These are phyloP conservation scores for Pezizomycotina sp. DNA, from an alignment of 2,329 filamentous ascomycete genomes.

Conservation along the genomic window DNA sequence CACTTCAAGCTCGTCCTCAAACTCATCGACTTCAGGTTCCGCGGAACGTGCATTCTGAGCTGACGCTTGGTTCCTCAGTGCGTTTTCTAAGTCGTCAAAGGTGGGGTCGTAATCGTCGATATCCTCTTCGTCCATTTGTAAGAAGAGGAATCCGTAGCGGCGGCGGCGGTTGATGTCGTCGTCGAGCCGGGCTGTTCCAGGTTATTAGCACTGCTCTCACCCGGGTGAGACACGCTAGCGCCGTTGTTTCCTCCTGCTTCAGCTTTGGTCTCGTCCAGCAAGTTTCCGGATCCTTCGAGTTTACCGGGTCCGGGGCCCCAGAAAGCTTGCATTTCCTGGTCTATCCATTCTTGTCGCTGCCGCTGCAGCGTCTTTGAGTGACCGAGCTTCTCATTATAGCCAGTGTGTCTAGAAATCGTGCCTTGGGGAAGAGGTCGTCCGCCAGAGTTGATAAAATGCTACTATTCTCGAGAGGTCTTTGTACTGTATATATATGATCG, in stretches of 20 bases:
- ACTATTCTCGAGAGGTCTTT: slow-evolving; percentile 67
- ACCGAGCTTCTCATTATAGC: slow-evolving; percentile 85
- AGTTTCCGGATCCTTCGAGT: slow-evolving; percentile 8
- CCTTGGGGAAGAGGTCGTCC: slow-evolving; percentile 86
- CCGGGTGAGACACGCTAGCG: slow-evolving; percentile 31
- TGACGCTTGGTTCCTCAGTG: slow-evolving; percentile 3
- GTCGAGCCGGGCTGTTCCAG: slow-evolving; percentile 15
- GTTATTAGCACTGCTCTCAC: slow-evolving; percentile 1
- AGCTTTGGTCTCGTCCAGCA: slow-evolving; percentile 19
- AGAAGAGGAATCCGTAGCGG: not conserved
- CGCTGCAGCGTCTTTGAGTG: slow-evolving; percentile 53
- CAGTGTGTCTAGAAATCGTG: slow-evolving; percentile 79
- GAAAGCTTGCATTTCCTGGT: slow-evolving; percentile 9
- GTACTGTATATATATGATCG: slow-evolving; percentile 40
- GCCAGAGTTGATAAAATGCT: slow-evolving; percentile 89
- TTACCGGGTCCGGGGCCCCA: slow-evolving; percentile 27
- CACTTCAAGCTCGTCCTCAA: slow-evolving; percentile 48
- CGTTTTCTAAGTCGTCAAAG: slow-evolving; percentile 34
- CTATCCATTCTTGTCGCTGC: slow-evolving; percentile 22
- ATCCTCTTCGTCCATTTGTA: slow-evolving; percentile 13
- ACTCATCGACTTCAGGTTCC: slow-evolving; percentile 28
- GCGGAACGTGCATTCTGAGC: not conserved
- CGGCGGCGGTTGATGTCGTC: not conserved
- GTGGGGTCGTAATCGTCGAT: slow-evolving; percentile 39
- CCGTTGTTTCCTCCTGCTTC: slow-evolving; percentile 19